Percentiles rank a stretch among this genome's conserved stretches.
phyloP scores from a whole-genome alignment of 495 filamentous ascomycete species.

The Trichocladium uniseriatum region DNA sequence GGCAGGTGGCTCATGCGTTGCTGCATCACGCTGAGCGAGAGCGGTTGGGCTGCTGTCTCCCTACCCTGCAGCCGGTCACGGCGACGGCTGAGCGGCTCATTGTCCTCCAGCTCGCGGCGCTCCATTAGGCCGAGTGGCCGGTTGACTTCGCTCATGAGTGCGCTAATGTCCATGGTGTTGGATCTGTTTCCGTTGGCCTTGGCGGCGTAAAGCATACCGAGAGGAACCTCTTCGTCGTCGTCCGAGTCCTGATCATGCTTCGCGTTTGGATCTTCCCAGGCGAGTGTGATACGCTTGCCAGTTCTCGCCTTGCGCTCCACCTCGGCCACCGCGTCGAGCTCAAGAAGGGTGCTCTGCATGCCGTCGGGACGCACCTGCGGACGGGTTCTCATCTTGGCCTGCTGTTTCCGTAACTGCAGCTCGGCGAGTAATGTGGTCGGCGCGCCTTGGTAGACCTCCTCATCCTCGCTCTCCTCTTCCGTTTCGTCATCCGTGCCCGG shows the following conservation, averaged over 20 bases:
- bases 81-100: constrained; percentile 74
- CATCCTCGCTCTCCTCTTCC: constrained; percentile 25
- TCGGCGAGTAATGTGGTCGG: constrained; percentile 91
- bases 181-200: constrained; percentile 37
- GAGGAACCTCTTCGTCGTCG: constrained; percentile 66
- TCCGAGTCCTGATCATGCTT: constrained; percentile 40
- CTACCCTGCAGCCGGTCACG: constrained; percentile 65
- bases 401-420: constrained; percentile 77
- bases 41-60: constrained; percentile 13
- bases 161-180: constrained; percentile 36
- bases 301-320: constrained; percentile 67
- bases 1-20: constrained; percentile 37
- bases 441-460: constrained; percentile 48
- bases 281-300: constrained; percentile 67
- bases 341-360: constrained; percentile 77
- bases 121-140: constrained; percentile 81
- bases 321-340: constrained; percentile 86
- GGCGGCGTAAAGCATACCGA: constrained; percentile 67
- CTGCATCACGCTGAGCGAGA: constrained; percentile 19
- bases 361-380: constrained; percentile 64
- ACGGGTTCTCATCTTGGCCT: constrained; percentile 65
- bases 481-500: constrained; percentile 17
- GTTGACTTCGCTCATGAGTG: constrained; percentile 40
- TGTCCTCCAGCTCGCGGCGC: constrained; percentile 76
- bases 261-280: constrained; percentile 67